These are phyloP conservation scores for Trichosporon ovoides DNA, from an alignment of 1,284 basidiomycete genomes.

Conservation along the genomic window DNA sequence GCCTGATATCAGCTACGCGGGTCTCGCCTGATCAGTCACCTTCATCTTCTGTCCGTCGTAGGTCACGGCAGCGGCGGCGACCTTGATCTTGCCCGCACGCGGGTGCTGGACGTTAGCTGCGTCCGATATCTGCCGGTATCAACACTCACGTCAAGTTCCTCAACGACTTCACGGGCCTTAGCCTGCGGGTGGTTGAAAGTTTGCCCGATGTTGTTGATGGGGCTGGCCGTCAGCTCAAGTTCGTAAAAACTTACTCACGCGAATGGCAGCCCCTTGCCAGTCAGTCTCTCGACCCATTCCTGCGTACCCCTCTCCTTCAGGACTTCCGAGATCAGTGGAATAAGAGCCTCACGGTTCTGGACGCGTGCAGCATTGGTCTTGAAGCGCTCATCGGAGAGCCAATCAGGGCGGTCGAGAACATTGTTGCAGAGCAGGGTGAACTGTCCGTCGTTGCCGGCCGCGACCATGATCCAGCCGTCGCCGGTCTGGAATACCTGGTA, in stretches of 20 bases:
- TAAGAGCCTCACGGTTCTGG: conserved; percentile 64
- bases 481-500: conserved; percentile 87
- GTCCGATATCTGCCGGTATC: conserved; percentile 4
- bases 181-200: conserved; percentile 91
- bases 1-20: conserved; percentile 55
- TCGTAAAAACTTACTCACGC: conserved; percentile 36
- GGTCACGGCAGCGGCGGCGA: conserved; percentile 77
- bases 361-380: conserved; percentile 71
- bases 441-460: conserved; percentile 87
- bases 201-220: conserved; percentile 85
- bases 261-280: conserved; percentile 75
- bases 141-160: conserved; percentile 58
- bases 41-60: conserved; percentile 70
- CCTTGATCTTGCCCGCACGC: conserved; percentile 72
- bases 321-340: conserved; percentile 64
- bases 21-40: conserved; percentile 20
- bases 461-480: conserved; percentile 88
- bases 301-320: conserved; percentile 59
- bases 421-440: conserved; percentile 48
- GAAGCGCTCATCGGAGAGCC: conserved; percentile 55
- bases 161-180: conserved; percentile 58
- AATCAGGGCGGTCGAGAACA: conserved; percentile 39
- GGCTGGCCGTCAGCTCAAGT: conserved; percentile 36
- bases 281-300: conserved; percentile 68
- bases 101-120: conserved; percentile 56